Percentiles rank a stretch among this genome's conserved stretches.
These are phyloP conservation scores for Lasiodiplodia citricola DNA, from an alignment of 2,329 filamentous ascomycete species.

Conservation along the genomic window DNA sequence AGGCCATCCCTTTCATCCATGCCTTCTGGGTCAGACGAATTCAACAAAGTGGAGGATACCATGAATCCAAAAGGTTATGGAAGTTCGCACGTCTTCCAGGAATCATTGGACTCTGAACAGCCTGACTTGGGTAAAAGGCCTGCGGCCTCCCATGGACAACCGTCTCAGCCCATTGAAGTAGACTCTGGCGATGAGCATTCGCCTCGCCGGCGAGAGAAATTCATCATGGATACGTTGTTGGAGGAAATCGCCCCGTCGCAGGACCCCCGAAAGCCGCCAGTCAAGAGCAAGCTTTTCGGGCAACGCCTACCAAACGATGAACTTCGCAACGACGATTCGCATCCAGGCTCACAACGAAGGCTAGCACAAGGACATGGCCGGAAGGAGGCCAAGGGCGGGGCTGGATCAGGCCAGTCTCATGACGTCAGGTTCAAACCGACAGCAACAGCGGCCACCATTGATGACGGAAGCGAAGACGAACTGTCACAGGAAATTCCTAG, in stretches of 20 bases:
- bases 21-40: not conserved
- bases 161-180: not conserved
- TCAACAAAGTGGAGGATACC: not conserved
- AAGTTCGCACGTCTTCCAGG: not conserved
- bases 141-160: not conserved
- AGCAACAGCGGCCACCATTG: not conserved
- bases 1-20: not conserved
- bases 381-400: not conserved
- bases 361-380: not conserved
- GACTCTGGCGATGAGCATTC: not conserved
- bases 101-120: not conserved
- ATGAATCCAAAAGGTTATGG: slow-evolving; percentile 9
- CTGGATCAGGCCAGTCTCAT: not conserved
- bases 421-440: not conserved
- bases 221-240: not conserved
- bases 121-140: not conserved
- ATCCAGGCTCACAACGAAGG: not conserved
- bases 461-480: slow-evolving; percentile 4
- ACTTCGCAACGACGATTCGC: not conserved
- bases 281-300: not conserved
- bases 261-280: not conserved
- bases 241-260: not conserved
- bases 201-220: not conserved
- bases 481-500: not conserved
- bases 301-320: not conserved